Conservation (phyloP, 2,329 filamentous ascomycete genomes). For the Achaetomium macrosporum region DNA sequence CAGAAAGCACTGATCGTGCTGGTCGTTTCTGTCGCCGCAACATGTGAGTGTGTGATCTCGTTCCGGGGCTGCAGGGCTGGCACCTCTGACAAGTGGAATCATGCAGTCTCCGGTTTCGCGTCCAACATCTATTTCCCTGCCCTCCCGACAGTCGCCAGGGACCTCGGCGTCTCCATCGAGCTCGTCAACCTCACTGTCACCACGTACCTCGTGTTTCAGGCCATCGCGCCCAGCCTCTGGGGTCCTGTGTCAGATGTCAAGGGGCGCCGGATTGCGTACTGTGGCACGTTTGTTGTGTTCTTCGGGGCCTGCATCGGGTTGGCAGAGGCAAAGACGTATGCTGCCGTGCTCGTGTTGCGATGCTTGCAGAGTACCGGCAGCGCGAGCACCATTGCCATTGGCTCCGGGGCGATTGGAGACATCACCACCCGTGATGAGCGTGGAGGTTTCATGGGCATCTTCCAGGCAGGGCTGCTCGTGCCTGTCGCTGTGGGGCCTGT, state of each 20-base stretch:
- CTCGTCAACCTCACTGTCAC: constrained; percentile 38
- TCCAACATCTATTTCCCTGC: constrained; percentile 42
- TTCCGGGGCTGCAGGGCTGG: too few species aligned
- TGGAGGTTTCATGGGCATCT: constrained; percentile 45
- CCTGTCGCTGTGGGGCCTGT: constrained; percentile 31
- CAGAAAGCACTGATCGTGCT: not conserved
- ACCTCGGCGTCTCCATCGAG: constrained; percentile 28
- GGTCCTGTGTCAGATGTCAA: constrained; percentile 45
- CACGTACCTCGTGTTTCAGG: constrained; percentile 46
- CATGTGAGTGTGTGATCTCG: not conserved
- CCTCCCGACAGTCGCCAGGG: constrained; percentile 33
- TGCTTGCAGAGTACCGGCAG: constrained; percentile 47
- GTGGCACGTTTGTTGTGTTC: constrained; percentile 42
- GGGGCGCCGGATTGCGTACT: constrained; percentile 44
- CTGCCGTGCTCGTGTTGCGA: constrained; percentile 42
- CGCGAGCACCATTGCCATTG: constrained; percentile 49
- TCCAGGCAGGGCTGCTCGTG: constrained; percentile 30
- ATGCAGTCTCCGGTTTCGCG: not conserved
- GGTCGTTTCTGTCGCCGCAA: not conserved
- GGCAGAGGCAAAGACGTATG: constrained; percentile 37
- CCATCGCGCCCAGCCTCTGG: constrained; percentile 43
- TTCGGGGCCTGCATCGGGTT: constrained; percentile 41
- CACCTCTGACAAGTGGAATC: too few species aligned
- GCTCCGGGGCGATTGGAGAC: constrained; percentile 50
- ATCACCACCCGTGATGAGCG: constrained; percentile 51